phyloP scores from a whole-genome alignment of 495 filamentous ascomycete genomes.

The Penicillium fimorum region DNA sequence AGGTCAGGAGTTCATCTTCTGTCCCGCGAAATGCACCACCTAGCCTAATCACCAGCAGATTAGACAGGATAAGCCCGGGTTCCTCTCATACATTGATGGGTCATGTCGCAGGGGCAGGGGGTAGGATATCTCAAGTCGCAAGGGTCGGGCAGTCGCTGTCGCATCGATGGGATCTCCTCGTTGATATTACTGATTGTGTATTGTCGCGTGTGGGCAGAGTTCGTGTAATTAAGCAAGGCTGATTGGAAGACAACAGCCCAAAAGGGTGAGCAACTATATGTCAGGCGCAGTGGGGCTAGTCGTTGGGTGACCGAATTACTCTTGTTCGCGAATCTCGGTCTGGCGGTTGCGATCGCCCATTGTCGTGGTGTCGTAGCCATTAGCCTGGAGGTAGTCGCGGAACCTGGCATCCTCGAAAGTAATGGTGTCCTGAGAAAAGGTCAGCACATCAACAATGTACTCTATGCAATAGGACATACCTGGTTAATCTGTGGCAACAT shows the following conservation, averaged over 20 bases:
- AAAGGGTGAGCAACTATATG: neutral
- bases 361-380: slow-evolving; percentile 70
- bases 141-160: slow-evolving; percentile 13
- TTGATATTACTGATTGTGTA: neutral
- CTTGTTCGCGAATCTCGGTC: slow-evolving; percentile 9
- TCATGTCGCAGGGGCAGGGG: neutral
- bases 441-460: neutral
- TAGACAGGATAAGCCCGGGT: slow-evolving; percentile 14
- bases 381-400: slow-evolving; percentile 59
- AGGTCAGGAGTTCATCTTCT: neutral
- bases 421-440: slow-evolving; percentile 58
- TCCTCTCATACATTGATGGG: neutral
- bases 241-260: neutral
- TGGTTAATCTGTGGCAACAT: slow-evolving; percentile 66
- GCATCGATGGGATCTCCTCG: slow-evolving; percentile 1
- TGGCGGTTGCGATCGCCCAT: slow-evolving; percentile 49
- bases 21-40: slow-evolving; percentile 14
- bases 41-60: slow-evolving; percentile 21
- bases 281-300: neutral
- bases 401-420: slow-evolving; percentile 68
- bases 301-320: slow-evolving; percentile 7
- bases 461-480: slow-evolving; percentile 25
- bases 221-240: neutral
- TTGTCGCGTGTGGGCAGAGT: slow-evolving; percentile 16
- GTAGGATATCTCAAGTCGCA: neutral